A percentile compares a stretch with the other conserved stretches of the same genome.
These are phyloP conservation scores for Magnolia sinica DNA, from an alignment of 164 flowering plant genomes.

Conservation along the genomic window DNA sequence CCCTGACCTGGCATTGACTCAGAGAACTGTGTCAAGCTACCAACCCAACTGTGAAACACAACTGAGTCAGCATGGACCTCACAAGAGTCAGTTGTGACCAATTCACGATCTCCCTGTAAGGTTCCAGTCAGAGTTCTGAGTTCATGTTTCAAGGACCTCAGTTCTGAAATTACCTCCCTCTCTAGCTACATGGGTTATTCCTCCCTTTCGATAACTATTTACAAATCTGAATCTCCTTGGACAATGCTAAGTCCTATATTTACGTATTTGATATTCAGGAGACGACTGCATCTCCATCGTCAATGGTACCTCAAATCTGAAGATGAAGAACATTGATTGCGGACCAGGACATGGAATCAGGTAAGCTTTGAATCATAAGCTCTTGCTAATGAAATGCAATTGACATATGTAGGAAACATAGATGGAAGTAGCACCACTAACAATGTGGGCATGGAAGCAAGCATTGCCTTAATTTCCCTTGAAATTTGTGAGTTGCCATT, in stretches of 20 bases:
- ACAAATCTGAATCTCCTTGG: neutral
- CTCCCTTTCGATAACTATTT: too few relatives aligned
- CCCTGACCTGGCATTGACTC: too few relatives aligned
- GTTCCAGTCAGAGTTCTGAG: too few relatives aligned
- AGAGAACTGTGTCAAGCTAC: too few relatives aligned
- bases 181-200: too few relatives aligned
- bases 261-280: constrained; percentile 35
- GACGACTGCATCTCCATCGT: constrained; percentile 92
- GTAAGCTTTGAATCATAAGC: constrained; percentile 26
- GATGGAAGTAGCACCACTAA: neutral
- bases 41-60: too few relatives aligned
- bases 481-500: neutral
- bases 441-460: neutral
- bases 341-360: constrained; percentile 98
- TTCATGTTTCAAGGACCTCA: too few relatives aligned
- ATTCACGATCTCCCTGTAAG: too few relatives aligned
- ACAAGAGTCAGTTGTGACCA: too few relatives aligned
- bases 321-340: constrained; percentile 72
- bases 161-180: too few relatives aligned
- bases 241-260: neutral
- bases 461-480: neutral
- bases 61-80: too few relatives aligned
- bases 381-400: neutral
- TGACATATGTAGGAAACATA: neutral
- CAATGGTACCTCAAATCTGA: constrained; percentile 69